Percentiles rank a stretch among this genome's conserved stretches.
phyloP scores from a whole-genome alignment of 257 asterid species.

The Lithospermum erythrorhizon region DNA sequence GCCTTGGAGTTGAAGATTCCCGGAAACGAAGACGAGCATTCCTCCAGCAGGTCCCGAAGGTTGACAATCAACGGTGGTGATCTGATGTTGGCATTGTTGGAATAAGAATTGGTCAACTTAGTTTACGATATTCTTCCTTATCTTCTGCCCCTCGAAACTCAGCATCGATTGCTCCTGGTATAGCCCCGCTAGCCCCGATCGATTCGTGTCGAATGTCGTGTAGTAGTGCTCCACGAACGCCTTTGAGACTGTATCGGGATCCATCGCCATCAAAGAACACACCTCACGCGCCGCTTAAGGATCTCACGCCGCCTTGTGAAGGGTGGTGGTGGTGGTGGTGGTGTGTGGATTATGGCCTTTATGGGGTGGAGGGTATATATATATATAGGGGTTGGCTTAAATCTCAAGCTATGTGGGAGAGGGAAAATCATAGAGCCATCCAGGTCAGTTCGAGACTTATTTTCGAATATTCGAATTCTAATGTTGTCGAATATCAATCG shows the following conservation, averaged over 20 bases:
- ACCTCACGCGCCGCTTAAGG: not conserved
- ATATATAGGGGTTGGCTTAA: too few relatives aligned
- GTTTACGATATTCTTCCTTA: constrained; percentile 31
- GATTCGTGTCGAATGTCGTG: constrained; percentile 33
- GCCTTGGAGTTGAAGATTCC: constrained; percentile 36
- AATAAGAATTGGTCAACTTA: constrained; percentile 31
- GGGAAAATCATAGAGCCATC: too few relatives aligned
- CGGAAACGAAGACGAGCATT: constrained; percentile 43
- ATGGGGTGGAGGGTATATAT: too few relatives aligned
- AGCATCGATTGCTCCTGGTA: constrained; percentile 44
- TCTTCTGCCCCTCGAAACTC: constrained; percentile 44
- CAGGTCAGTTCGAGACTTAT: too few relatives aligned
- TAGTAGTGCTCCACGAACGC: constrained; percentile 54
- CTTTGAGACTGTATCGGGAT: constrained; percentile 39
- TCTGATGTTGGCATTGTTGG: constrained; percentile 44
- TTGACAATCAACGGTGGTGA: constrained; percentile 49
- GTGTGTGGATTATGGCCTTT: too few relatives aligned
- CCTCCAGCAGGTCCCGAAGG: constrained; percentile 53
- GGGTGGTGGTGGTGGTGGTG: not conserved
- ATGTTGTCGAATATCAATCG: too few relatives aligned
- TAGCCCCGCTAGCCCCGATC: constrained; percentile 26
- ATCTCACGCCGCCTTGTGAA: not conserved
- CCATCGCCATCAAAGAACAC: constrained; percentile 31
- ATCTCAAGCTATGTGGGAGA: too few relatives aligned
- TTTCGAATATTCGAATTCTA: too few relatives aligned